phyloP scores from a whole-genome alignment of 352 stramenopile genomes.

The Aphanomyces stellatus region DNA sequence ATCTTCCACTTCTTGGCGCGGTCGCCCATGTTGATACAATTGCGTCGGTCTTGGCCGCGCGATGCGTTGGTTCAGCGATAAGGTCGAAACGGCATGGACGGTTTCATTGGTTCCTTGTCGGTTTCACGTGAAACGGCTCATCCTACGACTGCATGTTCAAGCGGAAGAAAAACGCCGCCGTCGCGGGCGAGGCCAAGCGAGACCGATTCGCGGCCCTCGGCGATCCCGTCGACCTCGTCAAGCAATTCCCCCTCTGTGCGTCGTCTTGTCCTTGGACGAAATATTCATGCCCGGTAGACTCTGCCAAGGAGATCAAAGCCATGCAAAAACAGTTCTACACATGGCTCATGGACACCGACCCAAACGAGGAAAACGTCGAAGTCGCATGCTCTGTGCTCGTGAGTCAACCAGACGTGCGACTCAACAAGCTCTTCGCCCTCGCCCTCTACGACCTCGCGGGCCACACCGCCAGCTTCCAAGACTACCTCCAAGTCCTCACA shows the following conservation, averaged over 20 bases:
- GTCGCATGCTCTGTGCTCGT: not conserved
- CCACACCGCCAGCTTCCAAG: not conserved
- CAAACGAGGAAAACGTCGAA: not conserved
- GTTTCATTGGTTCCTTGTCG: not conserved
- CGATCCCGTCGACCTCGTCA: not conserved
- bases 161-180: not conserved
- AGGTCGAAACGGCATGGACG: not conserved
- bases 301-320: conserved; percentile 13
- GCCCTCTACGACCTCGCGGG: not conserved
- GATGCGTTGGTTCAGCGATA: no score
- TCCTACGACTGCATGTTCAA: not conserved
- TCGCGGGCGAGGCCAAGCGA: no score
- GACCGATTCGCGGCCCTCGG: not conserved
- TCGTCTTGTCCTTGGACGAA: not conserved
- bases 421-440: not conserved
- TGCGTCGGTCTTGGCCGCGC: not conserved
- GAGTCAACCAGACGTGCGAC: not conserved
- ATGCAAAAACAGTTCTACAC: conserved; percentile 1
- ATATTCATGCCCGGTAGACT: not conserved
- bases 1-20: conserved; percentile 48
- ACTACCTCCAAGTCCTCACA: not conserved
- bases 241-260: conserved; percentile 4
- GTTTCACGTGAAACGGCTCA: not conserved
- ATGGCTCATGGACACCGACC: not conserved
- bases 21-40: not conserved